Conservation (phyloP, 2,329 filamentous ascomycete genomes). For the Paecilomyces niveus region DNA sequence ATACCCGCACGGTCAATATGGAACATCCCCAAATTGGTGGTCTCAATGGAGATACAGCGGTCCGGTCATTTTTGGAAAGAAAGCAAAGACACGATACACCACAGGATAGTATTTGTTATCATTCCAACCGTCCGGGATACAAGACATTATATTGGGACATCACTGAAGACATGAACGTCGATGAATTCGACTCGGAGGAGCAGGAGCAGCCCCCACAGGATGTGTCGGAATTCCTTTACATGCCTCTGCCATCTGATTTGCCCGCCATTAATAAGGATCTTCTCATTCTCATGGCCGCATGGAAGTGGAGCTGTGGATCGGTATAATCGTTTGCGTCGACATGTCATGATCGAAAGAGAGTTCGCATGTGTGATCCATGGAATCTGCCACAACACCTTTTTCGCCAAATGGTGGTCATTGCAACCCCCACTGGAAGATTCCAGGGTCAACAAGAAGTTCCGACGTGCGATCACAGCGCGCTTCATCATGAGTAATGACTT, state of each 20-base stretch:
- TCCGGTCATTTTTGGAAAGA: slow-evolving; percentile 16
- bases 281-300: neutral
- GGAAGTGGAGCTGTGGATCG: neutral
- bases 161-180: neutral
- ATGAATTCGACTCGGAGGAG: neutral
- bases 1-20: slow-evolving; percentile 12
- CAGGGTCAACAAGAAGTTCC: neutral
- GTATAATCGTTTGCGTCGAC: neutral
- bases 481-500: neutral
- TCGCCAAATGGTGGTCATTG: neutral
- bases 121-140: neutral
- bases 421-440: neutral
- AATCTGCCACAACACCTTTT: neutral
- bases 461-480: neutral
- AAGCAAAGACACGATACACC: neutral
- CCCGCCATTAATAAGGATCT: neutral
- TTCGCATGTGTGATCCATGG: neutral
- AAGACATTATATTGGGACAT: neutral
- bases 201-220: neutral
- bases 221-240: neutral
- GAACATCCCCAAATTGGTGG: slow-evolving; percentile 6
- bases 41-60: slow-evolving; percentile 31
- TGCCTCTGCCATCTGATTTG: neutral
- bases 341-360: neutral
- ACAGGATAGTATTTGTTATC: neutral